Evolutionary conservation across 2,329 filamentous ascomycete genomes (phyloP).

Genomic region (Rhynchosporium secalis): DNA sequence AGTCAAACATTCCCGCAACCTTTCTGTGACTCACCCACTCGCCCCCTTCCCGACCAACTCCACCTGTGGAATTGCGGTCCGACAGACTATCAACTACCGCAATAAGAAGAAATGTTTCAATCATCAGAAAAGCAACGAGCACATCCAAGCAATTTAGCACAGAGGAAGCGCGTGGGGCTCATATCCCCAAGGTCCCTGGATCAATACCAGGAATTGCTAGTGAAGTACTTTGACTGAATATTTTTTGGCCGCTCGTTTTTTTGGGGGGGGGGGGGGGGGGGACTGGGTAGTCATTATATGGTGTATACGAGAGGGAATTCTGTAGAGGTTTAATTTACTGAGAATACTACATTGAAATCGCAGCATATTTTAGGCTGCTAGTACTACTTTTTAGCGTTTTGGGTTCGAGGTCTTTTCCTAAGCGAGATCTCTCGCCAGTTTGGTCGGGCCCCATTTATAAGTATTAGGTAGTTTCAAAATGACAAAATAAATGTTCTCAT

Average conservation of each 20-base stretch:
- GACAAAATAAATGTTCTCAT: too few relatives aligned
- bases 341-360: too few relatives aligned
- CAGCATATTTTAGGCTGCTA: too few relatives aligned
- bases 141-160: conserved; percentile 3
- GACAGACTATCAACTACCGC: neutral
- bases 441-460: too few relatives aligned
- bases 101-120: neutral
- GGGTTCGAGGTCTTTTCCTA: too few relatives aligned
- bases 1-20: neutral
- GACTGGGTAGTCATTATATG: too few relatives aligned
- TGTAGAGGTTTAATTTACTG: too few relatives aligned
- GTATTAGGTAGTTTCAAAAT: too few relatives aligned
- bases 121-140: neutral
- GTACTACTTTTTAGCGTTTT: too few relatives aligned
- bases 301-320: too few relatives aligned
- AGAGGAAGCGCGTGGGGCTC: conserved; percentile 3
- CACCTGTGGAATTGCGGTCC: neutral
- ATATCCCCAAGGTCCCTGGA: conserved; percentile 4
- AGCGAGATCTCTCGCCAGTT: too few relatives aligned
- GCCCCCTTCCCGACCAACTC: neutral
- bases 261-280: too few relatives aligned
- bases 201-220: conserved; percentile 8
- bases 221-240: neutral
- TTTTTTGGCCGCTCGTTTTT: neutral
- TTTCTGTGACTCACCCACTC: neutral